Evolutionary conservation across 345 rosid genomes (phyloP).

Genomic region (Dovyalis caffra): DNA sequence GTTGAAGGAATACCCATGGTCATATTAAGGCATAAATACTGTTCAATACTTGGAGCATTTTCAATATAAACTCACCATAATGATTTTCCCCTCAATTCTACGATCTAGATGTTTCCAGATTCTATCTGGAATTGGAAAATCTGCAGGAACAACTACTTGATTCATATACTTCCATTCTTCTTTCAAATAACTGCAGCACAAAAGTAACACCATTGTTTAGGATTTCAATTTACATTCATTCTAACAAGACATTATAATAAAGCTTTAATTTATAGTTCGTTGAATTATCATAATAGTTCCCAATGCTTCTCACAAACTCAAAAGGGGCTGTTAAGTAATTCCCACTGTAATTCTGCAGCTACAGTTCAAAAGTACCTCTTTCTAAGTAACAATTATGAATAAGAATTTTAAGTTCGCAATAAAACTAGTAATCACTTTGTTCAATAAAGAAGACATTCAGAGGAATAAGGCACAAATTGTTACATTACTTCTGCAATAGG

Average conservation of each 20-base stretch:
- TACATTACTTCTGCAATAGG: background rate
- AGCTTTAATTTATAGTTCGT: background rate
- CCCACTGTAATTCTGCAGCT: background rate
- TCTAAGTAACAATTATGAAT: background rate
- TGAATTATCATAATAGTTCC: background rate
- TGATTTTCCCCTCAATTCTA: constrained; percentile 48
- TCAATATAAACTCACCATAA: constrained; percentile 21
- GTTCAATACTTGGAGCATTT: background rate
- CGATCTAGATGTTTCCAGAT: constrained; percentile 64
- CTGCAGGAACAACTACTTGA: constrained; percentile 45
- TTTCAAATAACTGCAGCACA: constrained; percentile 52
- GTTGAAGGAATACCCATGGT: too few species aligned
- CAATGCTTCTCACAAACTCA: background rate
- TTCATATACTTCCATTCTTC: constrained; percentile 79
- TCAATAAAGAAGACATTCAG: too few species aligned
- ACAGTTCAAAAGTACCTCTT: background rate
- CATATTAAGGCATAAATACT: background rate
- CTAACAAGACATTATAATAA: constrained; percentile 13
- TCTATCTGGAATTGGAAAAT: constrained; percentile 55
- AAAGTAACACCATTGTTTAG: constrained; percentile 5
- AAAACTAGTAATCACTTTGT: background rate
- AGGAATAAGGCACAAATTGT: too few species aligned
- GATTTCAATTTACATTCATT: constrained; percentile 9
- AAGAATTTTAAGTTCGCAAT: background rate
- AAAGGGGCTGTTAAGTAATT: constrained; percentile 6